These are phyloP conservation scores for Malbranchea zuffiana DNA, from an alignment of 2,329 filamentous ascomycete genomes.

Conservation along the genomic window DNA sequence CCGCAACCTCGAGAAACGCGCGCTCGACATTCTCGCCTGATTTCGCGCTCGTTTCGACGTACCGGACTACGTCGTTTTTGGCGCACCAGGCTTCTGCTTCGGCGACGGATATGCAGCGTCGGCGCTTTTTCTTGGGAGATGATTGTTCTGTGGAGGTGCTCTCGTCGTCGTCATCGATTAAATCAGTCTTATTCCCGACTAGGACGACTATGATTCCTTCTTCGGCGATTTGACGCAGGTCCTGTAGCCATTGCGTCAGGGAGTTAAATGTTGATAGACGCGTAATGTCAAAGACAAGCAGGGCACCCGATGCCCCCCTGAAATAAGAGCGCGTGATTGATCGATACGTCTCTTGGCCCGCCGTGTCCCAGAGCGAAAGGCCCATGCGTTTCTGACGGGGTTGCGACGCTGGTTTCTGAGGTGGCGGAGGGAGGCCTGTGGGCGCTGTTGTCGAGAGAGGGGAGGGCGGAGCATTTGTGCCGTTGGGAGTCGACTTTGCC, in stretches of 20 bases:
- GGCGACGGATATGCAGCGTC: too few relatives aligned
- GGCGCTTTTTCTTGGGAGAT: slow-evolving; percentile 52
- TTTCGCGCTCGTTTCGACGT: slow-evolving; percentile 94
- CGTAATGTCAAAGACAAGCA: slow-evolving; percentile 92
- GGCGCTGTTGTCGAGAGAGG: slow-evolving; percentile 13
- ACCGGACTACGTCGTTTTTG: slow-evolving; percentile 75
- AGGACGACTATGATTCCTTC: slow-evolving; percentile 89
- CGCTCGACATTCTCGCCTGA: slow-evolving; percentile 87
- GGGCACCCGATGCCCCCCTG: slow-evolving; percentile 62
- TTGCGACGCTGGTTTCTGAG: slow-evolving; percentile 24
- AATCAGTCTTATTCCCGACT: slow-evolving; percentile 89
- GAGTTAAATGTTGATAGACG: slow-evolving; percentile 74
- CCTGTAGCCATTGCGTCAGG: slow-evolving; percentile 85
- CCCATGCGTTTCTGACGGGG: slow-evolving; percentile 69
- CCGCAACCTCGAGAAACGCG: slow-evolving; percentile 85
- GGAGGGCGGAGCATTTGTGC: slow-evolving; percentile 15
- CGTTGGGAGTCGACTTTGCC: slow-evolving; percentile 2
- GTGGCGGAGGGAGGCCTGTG: slow-evolving; percentile 27
- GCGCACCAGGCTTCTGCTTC: slow-evolving; percentile 88
- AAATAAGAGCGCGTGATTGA: slow-evolving; percentile 92
- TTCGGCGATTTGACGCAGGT: slow-evolving; percentile 88
- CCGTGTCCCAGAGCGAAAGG: slow-evolving; percentile 87
- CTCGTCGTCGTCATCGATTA: slow-evolving; percentile 45
- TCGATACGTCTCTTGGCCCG: slow-evolving; percentile 95
- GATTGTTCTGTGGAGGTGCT: slow-evolving; percentile 2